phyloP scores from a whole-genome alignment of 768 basidiomycete species.

The Leucocoprinus leucothites region DNA sequence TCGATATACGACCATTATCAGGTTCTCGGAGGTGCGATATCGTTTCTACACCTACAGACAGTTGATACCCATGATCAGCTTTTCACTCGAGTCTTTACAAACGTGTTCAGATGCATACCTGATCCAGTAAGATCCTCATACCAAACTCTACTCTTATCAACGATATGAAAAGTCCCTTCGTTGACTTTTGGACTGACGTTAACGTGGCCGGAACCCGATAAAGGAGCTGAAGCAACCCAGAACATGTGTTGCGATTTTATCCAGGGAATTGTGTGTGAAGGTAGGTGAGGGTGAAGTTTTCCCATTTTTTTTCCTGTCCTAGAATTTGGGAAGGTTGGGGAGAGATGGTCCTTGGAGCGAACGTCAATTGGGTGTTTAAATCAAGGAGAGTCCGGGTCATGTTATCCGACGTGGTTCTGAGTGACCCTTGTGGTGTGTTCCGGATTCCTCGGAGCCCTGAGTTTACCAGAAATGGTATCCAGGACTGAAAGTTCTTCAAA shows the following conservation, averaged over 20 bases:
- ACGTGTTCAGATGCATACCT: constrained; percentile 34
- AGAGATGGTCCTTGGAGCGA: no score
- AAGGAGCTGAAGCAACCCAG: constrained; percentile 69
- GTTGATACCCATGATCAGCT: neutral
- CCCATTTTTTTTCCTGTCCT: constrained; percentile 39
- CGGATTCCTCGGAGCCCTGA: no score
- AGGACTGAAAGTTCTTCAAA: no score
- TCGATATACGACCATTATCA: constrained; percentile 55
- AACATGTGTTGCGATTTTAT: constrained; percentile 62
- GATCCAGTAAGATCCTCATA: constrained; percentile 75
- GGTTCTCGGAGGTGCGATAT: constrained; percentile 45
- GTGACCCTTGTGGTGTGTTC: no score
- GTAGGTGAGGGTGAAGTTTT: constrained; percentile 54
- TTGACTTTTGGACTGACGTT: constrained; percentile 70
- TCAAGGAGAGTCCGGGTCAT: no score
- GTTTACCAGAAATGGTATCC: no score
- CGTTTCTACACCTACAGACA: constrained; percentile 34
- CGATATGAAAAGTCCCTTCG: constrained; percentile 57
- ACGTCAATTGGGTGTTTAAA: no score
- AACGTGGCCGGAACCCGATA: constrained; percentile 52
- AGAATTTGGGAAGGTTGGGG: neutral
- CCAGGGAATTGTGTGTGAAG: constrained; percentile 52
- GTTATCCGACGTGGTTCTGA: no score
- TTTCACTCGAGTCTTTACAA: no score
- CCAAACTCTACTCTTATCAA: constrained; percentile 55